Percentiles rank a stretch among this genome's conserved stretches.
These are phyloP conservation scores for Suhomyces yuchorum DNA, from an alignment of 1,139 yeast genomes.

Conservation along the genomic window DNA sequence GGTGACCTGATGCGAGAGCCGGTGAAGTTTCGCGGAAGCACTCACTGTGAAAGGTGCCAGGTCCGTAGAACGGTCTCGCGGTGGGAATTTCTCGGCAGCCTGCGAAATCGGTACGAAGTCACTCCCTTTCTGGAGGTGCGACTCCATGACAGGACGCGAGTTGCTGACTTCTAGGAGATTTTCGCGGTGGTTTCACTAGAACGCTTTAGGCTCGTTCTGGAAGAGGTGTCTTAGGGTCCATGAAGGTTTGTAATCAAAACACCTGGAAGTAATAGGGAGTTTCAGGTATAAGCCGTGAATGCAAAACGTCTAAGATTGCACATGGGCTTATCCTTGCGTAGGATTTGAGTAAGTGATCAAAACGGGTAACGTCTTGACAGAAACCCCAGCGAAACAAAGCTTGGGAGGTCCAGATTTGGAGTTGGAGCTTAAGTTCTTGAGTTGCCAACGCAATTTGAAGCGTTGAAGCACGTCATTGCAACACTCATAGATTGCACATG, in stretches of 20 bases:
- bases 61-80: too few species aligned
- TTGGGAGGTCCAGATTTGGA: too few species aligned
- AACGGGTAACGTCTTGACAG: too few species aligned
- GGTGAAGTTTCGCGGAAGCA: neutral
- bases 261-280: too few species aligned
- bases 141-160: neutral
- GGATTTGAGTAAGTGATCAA: too few species aligned
- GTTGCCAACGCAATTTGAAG: neutral
- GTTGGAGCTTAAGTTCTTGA: too few species aligned
- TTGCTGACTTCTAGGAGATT: neutral
- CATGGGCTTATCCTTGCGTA: neutral
- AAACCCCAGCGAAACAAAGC: too few species aligned
- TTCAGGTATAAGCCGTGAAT: neutral
- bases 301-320: neutral
- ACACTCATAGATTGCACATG: neutral
- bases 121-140: neutral
- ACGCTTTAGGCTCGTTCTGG: neutral
- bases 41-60: too few species aligned
- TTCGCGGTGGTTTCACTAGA: neutral
- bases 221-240: too few species aligned
- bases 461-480: neutral
- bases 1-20: neutral
- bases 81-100: too few species aligned
- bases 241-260: too few species aligned
- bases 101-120: too few species aligned